Conservation (phyloP, 106 monocot species). For the Apostasia ramifera region DNA sequence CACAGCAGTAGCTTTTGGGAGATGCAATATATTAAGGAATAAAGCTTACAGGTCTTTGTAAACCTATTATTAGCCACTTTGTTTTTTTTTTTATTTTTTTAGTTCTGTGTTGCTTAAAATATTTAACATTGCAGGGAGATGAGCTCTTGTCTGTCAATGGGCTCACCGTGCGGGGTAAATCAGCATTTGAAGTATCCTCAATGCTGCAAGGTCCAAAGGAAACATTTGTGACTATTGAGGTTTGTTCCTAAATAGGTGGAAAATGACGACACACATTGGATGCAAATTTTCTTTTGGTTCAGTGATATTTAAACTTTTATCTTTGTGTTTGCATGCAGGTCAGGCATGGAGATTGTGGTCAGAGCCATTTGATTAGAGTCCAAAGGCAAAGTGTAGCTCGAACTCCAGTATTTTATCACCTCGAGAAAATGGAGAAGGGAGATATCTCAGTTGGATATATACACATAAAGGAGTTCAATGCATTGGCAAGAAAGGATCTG, state of each 20-base stretch:
- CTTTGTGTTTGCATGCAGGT: constrained; percentile 34
- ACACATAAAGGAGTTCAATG: constrained; percentile 95
- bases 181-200: constrained; percentile 92
- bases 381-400: constrained; percentile 78
- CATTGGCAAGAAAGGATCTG: constrained; percentile 88
- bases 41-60: no score
- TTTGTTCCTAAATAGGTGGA: background rate
- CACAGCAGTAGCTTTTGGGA: no score
- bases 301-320: background rate
- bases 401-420: constrained; percentile 83
- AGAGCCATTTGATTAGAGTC: constrained; percentile 39
- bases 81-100: background rate
- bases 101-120: background rate
- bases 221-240: constrained; percentile 91
- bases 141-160: constrained; percentile 86
- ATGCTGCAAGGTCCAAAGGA: constrained; percentile 84
- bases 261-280: no score
- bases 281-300: background rate
- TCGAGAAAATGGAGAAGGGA: constrained; percentile 74
- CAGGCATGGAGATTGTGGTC: constrained; percentile 77
- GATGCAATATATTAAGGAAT: no score
- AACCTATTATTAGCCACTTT: no score
- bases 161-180: constrained; percentile 68
- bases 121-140: constrained; percentile 56
- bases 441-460: constrained; percentile 70